Percentiles rank a stretch among this genome's conserved stretches.
These are phyloP conservation scores for Groenewaldozyma salmanticensis DNA, from an alignment of 805 yeast genomes.

Conservation along the genomic window DNA sequence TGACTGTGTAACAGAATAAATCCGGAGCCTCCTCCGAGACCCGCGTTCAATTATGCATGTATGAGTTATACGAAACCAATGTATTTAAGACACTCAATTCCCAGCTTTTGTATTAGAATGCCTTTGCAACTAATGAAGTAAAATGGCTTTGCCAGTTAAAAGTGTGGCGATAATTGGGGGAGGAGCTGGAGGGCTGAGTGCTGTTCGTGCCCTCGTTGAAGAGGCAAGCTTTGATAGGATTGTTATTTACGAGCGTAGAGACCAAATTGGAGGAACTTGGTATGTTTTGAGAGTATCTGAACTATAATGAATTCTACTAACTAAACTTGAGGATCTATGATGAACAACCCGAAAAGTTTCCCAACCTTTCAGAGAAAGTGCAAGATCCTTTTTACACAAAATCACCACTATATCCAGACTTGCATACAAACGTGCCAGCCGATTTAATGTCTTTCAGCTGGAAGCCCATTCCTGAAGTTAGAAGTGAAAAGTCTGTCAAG, in stretches of 20 bases:
- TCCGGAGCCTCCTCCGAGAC: too few species aligned
- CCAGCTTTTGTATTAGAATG: too few species aligned
- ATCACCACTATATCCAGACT: constrained; percentile 4
- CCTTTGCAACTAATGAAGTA: too few species aligned
- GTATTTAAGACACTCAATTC: too few species aligned
- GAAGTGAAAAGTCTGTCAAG: not conserved
- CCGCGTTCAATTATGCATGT: too few species aligned
- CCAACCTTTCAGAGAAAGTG: not conserved
- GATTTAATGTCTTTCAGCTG: constrained; percentile 4
- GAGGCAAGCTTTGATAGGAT: constrained; percentile 37
- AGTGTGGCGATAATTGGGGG: constrained; percentile 61
- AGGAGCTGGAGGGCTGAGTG: constrained; percentile 65
- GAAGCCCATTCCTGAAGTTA: not conserved
- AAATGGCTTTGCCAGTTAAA: constrained; percentile 11
- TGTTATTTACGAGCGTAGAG: constrained; percentile 51
- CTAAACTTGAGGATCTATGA: constrained; percentile 19
- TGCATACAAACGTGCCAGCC: constrained; percentile 7
- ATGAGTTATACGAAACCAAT: too few species aligned
- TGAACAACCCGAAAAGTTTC: not conserved
- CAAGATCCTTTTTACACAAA: not conserved
- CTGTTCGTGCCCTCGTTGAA: constrained; percentile 49
- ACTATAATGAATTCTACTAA: too few species aligned
- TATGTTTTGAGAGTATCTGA: too few species aligned
- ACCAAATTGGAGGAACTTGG: constrained; percentile 68
- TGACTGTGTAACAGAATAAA: too few species aligned